A percentile compares a stretch with the other conserved stretches of the same genome.
phyloP scores from a whole-genome alignment of 1,284 basidiomycete species.

The Trametes pubescens region DNA sequence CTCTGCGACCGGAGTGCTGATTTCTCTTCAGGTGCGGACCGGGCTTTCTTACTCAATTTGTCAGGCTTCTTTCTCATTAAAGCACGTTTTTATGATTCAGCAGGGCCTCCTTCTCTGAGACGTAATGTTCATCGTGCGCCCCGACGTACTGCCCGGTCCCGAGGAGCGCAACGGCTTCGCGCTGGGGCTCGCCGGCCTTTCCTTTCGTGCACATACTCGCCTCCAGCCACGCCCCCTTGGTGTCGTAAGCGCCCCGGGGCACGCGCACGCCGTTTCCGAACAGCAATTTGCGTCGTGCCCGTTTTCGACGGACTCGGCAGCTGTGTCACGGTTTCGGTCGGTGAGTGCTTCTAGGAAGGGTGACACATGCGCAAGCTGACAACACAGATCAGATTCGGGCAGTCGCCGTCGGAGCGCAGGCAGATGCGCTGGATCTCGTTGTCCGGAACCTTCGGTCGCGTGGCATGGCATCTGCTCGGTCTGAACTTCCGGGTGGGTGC shows the following conservation, averaged over 20 bases:
- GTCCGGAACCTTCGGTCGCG: neutral
- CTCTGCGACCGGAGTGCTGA: neutral
- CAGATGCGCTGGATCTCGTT: conserved; percentile 1
- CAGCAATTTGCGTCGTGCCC: conserved; percentile 1
- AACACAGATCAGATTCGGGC: conserved; percentile 6
- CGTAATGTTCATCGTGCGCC: conserved; percentile 1
- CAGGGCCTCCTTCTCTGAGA: neutral
- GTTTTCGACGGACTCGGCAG: neutral
- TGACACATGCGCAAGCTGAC: conserved; percentile 1
- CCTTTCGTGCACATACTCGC: neutral
- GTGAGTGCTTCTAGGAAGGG: neutral
- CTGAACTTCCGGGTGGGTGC: neutral
- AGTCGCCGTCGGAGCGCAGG: neutral
- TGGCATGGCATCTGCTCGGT: neutral
- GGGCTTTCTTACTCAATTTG: neutral
- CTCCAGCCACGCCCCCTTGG: neutral
- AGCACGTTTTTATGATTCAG: neutral
- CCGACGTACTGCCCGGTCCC: conserved; percentile 1
- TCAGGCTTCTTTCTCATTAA: conserved; percentile 1
- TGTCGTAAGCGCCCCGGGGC: conserved; percentile 1
- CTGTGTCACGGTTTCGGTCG: neutral
- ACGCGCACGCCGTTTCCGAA: neutral
- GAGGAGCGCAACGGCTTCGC: conserved; percentile 9
- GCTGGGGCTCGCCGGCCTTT: neutral
- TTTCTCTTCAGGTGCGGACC: neutral